Evolutionary conservation across 805 yeast genomes (phyloP).

Genomic region (Candida parachauliodes): DNA sequence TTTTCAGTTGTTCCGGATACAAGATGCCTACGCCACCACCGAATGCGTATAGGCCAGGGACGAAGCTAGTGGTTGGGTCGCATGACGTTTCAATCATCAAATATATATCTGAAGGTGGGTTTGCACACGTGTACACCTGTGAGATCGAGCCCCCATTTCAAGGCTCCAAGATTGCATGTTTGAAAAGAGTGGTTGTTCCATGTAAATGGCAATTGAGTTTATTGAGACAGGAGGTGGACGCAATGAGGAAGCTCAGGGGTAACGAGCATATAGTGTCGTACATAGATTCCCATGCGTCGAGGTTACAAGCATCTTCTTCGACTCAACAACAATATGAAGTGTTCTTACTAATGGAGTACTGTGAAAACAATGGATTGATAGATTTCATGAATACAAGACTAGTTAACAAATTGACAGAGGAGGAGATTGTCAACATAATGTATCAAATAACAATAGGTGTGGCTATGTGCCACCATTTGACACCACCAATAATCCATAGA

Average conservation of each 20-base stretch:
- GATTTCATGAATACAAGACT: conserved; percentile 77
- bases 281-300: conserved; percentile 91
- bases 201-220: conserved; percentile 78
- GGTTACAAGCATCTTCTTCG: conserved; percentile 37
- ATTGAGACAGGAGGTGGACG: conserved; percentile 92
- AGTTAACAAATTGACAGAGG: conserved; percentile 61
- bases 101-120: conserved; percentile 87
- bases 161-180: conserved; percentile 62
- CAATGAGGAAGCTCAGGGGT: conserved; percentile 86
- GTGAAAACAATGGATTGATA: conserved; percentile 70
- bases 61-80: conserved; percentile 76
- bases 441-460: conserved; percentile 69
- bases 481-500: conserved; percentile 70
- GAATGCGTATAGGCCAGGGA: conserved; percentile 70
- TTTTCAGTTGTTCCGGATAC: neutral
- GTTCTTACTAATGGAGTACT: conserved; percentile 74
- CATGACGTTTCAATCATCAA: conserved; percentile 66
- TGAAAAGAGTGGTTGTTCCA: conserved; percentile 94
- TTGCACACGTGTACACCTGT: conserved; percentile 90
- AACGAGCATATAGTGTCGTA: conserved; percentile 80
- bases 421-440: conserved; percentile 66
- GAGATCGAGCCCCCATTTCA: conserved; percentile 52
- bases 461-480: conserved; percentile 70
- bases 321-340: conserved; percentile 64
- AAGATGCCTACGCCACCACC: conserved; percentile 47